Evolutionary conservation across 139 green algal genomes (phyloP), one percentile per base, ranked within the genome.

Genomic region (Prasinococcaceae sp.): DNA sequence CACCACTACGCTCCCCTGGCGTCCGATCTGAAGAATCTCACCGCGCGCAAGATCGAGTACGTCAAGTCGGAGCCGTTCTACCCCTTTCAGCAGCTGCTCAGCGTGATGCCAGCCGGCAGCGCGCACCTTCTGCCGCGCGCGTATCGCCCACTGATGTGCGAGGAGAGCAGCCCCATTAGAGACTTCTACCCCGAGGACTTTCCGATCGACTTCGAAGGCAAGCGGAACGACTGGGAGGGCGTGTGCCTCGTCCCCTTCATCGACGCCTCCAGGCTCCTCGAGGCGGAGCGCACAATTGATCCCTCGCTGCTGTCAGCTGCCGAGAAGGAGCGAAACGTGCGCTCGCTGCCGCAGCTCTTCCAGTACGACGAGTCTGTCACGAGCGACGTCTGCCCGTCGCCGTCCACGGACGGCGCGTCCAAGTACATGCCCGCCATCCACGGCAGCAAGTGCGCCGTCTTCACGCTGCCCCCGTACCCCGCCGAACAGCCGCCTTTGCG

Each of bases 1-100:
- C 93, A 89, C 72, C 90, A 99, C 74, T 99, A 99, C 65, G 92
- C 92, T 5, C 92, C 92, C 20, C 97, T 99, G 70, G 89, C 92
- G 4, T 90, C 79, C 4, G 92, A 99, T 71, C 70, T 99, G 37
- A 33, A 65, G 16, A 27, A 56, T 47, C 55, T 60, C n/a, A 35
- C 68, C 47, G 55, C 69, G 38, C 48, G 93, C 43, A 65, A 83
- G 47, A 84, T 88, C 30, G 25, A 60, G 3, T 94, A 94, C 50
- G 65, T 86, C 20, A 53, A 76, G 23, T 75, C 67, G 29, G 49
- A 82, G 70, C 90, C 90, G 35, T 98, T 98, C 73, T 83, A 81
- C 61, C 90, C 90, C 16, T 93, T 95, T 68, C 83, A 94, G 65
- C 90, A 98, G 81, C 85, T 98, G 40, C 95, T 98, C 85, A 84